These are phyloP conservation scores for Exophiala spinifera DNA, from an alignment of 2,329 filamentous ascomycete genomes.

Conservation along the genomic window DNA sequence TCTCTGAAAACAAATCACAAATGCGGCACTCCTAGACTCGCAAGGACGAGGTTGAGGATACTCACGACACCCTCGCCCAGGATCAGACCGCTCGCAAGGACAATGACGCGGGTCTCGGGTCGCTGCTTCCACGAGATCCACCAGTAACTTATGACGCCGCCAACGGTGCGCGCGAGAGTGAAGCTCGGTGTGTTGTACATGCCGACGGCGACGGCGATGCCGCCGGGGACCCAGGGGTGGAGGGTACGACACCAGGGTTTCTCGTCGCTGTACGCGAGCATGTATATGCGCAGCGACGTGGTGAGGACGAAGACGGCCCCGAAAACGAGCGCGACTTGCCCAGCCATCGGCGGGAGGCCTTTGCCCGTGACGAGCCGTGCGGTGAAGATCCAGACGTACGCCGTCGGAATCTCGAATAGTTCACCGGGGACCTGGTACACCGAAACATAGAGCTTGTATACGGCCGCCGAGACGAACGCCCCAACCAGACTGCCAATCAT, in stretches of 20 bases:
- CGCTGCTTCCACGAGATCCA: conserved; percentile 60
- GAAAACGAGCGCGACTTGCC: conserved; percentile 73
- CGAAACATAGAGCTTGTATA: conserved; percentile 85
- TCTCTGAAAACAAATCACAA: conserved; percentile 49
- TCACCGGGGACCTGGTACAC: conserved; percentile 87
- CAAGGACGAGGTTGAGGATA: conserved; percentile 81
- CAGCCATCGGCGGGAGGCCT: conserved; percentile 79
- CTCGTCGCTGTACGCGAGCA: conserved; percentile 21
- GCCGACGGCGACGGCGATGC: conserved; percentile 92
- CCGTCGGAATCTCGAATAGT: conserved; percentile 89
- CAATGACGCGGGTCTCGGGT: conserved; percentile 67
- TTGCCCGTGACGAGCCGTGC: conserved; percentile 88
- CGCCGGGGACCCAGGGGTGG: conserved; percentile 70
- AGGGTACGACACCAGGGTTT: conserved; percentile 23
- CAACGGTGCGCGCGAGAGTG: conserved; percentile 80
- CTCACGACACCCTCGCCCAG: conserved; percentile 88
- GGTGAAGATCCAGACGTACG: conserved; percentile 96
- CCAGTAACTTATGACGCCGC: conserved; percentile 73
- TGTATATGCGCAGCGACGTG: conserved; percentile 65
- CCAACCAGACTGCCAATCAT: conserved; percentile 85
- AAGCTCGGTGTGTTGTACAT: conserved; percentile 99
- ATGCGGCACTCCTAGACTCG: conserved; percentile 73
- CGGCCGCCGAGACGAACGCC: conserved; percentile 77
- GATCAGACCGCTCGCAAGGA: conserved; percentile 87
- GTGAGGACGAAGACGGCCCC: conserved; percentile 69